A percentile compares a stretch with the other conserved stretches of the same genome.
Evolutionary conservation across 805 yeast genomes (phyloP).

Genomic region (Nakazawaea sp.): DNA sequence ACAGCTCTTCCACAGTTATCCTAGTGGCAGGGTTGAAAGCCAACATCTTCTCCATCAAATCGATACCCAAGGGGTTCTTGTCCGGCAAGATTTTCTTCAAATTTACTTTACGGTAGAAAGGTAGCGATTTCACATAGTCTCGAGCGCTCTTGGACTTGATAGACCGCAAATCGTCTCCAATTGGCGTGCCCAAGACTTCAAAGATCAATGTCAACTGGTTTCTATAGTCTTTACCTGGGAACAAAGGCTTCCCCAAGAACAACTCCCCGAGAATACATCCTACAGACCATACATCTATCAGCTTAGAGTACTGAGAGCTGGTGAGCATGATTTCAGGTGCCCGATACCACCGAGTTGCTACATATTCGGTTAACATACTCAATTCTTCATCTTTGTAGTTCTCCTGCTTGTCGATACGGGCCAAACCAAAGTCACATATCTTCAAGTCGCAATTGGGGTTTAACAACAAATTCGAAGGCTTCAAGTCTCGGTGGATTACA

Average conservation of each 20-base stretch:
- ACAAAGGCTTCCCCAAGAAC: conserved; percentile 52
- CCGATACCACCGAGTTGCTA: conserved; percentile 80
- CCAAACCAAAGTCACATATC: conserved; percentile 74
- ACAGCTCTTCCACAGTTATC: conserved; percentile 78
- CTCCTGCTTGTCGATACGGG: conserved; percentile 41
- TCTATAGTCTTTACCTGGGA: conserved; percentile 72
- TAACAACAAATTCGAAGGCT: conserved; percentile 64
- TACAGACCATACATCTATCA: conserved; percentile 76
- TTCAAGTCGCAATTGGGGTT: conserved; percentile 70
- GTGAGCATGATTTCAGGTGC: conserved; percentile 82
- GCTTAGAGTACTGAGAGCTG: conserved; percentile 63
- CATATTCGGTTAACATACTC: conserved; percentile 67
- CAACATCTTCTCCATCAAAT: conserved; percentile 64
- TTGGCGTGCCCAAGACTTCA: conserved; percentile 68
- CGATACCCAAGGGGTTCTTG: conserved; percentile 44
- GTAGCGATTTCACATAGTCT: conserved; percentile 66
- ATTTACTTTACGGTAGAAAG: conserved; percentile 53
- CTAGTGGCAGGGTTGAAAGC: conserved; percentile 79
- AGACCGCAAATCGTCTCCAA: conserved; percentile 64
- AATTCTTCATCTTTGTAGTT: conserved; percentile 20
- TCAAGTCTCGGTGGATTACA: conserved; percentile 71
- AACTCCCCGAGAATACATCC: conserved; percentile 76
- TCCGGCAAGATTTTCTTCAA: conserved; percentile 42
- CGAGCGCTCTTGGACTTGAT: conserved; percentile 71
- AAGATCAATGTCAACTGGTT: conserved; percentile 62